Conservation (phyloP, 1,284 basidiomycete species). For the Malassezia furfur region DNA sequence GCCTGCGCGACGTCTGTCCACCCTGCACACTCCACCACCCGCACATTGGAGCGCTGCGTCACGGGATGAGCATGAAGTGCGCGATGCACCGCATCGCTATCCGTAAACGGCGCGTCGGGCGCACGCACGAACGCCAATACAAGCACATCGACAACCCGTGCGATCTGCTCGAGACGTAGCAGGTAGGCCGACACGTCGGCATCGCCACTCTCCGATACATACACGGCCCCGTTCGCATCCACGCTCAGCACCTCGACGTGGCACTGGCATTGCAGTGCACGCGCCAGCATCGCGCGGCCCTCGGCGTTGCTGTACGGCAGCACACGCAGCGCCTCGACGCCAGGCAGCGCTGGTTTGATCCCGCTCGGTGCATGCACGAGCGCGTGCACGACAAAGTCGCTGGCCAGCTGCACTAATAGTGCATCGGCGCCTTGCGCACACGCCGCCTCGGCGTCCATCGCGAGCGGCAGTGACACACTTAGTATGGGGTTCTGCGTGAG, state of each 20-base stretch:
- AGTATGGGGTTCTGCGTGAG: constrained; percentile 9
- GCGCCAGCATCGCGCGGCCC: constrained; percentile 13
- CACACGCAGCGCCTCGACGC: background rate
- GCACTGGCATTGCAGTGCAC: constrained; percentile 11
- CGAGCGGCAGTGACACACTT: constrained; percentile 9
- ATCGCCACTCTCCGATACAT: background rate
- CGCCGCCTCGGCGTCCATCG: background rate
- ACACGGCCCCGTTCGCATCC: background rate
- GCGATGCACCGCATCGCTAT: too few species aligned
- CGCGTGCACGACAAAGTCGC: background rate
- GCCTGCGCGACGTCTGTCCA: background rate
- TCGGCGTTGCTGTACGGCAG: constrained; percentile 7
- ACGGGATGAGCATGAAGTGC: constrained; percentile 4
- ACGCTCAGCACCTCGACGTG: constrained; percentile 12
- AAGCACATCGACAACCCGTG: constrained; percentile 2
- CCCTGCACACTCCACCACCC: background rate
- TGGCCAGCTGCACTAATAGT: background rate
- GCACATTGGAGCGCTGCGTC: background rate
- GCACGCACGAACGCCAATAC: constrained; percentile 1
- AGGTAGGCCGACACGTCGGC: background rate
- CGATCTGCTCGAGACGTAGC: constrained; percentile 10
- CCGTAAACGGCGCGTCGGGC: too few species aligned
- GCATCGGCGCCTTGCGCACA: background rate
- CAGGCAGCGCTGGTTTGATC: background rate
- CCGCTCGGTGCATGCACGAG: constrained; percentile 4